These are phyloP conservation scores for Metschnikowia vanudenii DNA, from an alignment of 805 yeast genomes.

Conservation along the genomic window DNA sequence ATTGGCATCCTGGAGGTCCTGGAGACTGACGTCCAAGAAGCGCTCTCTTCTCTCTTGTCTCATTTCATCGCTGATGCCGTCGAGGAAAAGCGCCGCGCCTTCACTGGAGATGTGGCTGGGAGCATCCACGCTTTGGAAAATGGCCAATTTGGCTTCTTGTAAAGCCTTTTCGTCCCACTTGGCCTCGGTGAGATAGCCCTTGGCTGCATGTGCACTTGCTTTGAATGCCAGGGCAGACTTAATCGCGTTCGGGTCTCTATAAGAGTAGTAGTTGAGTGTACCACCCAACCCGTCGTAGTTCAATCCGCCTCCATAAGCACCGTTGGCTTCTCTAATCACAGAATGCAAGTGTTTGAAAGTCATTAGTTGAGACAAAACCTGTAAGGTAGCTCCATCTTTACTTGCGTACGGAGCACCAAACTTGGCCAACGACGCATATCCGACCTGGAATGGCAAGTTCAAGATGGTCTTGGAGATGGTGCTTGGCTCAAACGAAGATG, in stretches of 20 bases:
- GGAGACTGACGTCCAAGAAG: slow-evolving; percentile 61
- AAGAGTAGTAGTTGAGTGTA: slow-evolving; percentile 76
- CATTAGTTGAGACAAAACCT: slow-evolving; percentile 73
- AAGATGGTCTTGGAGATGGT: slow-evolving; percentile 44
- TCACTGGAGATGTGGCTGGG: slow-evolving; percentile 81
- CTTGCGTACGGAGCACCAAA: slow-evolving; percentile 65
- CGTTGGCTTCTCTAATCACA: slow-evolving; percentile 91
- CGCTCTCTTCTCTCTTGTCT: slow-evolving; percentile 76
- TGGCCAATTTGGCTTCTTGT: slow-evolving; percentile 85
- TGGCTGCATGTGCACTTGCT: slow-evolving; percentile 42
- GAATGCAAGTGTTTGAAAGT: slow-evolving; percentile 84
- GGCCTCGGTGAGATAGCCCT: slow-evolving; percentile 32
- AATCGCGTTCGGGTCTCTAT: slow-evolving; percentile 87
- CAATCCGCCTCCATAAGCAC: slow-evolving; percentile 98
- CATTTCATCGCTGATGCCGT: slow-evolving; percentile 74
- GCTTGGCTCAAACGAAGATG: slow-evolving; percentile 16
- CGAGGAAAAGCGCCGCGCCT: slow-evolving; percentile 63
- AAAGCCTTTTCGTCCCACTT: slow-evolving; percentile 63
- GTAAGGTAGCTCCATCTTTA: slow-evolving; percentile 81
- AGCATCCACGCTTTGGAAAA: slow-evolving; percentile 90
- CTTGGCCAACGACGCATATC: slow-evolving; percentile 69
- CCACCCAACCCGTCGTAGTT: slow-evolving; percentile 81
- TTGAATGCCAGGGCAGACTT: slow-evolving; percentile 63
- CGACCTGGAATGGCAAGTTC: slow-evolving; percentile 83
- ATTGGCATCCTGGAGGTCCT: slow-evolving; percentile 64